Base-by-base conservation (phyloP, 768 basidiomycete genomes). In the Mycena sanguinolenta region DNA sequence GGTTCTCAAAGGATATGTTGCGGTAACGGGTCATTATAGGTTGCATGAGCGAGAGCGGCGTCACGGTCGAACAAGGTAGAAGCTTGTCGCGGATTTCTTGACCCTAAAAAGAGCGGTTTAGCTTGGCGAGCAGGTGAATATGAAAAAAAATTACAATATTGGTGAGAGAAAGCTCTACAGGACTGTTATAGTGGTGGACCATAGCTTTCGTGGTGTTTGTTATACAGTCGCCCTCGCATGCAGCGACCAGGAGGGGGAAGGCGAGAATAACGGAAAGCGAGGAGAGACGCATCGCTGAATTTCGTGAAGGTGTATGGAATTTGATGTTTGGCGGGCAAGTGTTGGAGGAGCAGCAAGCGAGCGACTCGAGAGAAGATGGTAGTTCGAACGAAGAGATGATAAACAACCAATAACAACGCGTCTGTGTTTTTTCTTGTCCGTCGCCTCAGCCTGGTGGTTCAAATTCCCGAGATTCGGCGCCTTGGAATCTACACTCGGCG, bases 181-280 rank as follows among this genome's bases (percentile, higher is more conserved):
- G 83, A 1, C 53, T 28, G 0, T 83, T 79, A 70, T 91, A 91
- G 76, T 88, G 88, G 19, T 78, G 77, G 57, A 88, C 73, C 68
- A 87, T 89, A 32, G 87, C 85, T 49, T 85, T 83, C 19, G 91
- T 92, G 71, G 90, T 87, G n/a, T 80, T 84, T 21, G 80, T 78
- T 65, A 90, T 91, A 76, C 93, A 94, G 34, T 89, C 87, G 27
- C 89, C 90, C 83, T 94, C 93, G 77, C 93, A 95, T 32, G 89
- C 89, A 42, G 76, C 74, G 67, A 87, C 84, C 49, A 82, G 75
- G 74, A 79, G 75, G 53, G 85, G 82, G 74, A 79, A 73, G 23
- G 76, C 42, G 62, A 81, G 58, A 34, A 82, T 46, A 34, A 78
- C 53, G 55, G 75, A 71, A 61, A 72, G 50, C 32, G 70, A 59